Percentiles rank a stretch among this genome's conserved stretches.
phyloP scores from a whole-genome alignment of 805 yeast genomes.

The Hagleromyces aurorensis region DNA sequence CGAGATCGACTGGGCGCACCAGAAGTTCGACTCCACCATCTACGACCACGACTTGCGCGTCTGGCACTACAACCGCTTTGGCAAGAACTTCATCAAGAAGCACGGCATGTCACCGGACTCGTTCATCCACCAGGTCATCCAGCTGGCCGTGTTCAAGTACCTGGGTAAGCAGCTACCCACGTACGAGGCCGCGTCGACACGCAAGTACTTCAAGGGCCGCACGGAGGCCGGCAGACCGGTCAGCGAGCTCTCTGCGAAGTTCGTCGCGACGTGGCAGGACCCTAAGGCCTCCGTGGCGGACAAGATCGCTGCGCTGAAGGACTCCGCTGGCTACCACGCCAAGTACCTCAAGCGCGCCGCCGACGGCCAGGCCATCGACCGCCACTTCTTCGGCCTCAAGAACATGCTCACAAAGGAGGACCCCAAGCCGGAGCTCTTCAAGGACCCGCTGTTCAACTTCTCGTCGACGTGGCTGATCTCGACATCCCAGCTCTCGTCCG shows the following conservation, averaged over 20 bases:
- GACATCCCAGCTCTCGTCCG: constrained; percentile 83
- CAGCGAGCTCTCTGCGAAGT: constrained; percentile 57
- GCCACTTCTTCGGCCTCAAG: constrained; percentile 87
- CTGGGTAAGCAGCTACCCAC: constrained; percentile 80
- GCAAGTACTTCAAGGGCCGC: constrained; percentile 82
- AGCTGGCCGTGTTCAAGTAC: constrained; percentile 80
- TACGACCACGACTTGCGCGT: constrained; percentile 66
- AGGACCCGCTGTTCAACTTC: constrained; percentile 68
- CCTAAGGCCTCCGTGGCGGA: constrained; percentile 38
- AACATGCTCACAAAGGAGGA: constrained; percentile 49
- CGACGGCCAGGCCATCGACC: constrained; percentile 83
- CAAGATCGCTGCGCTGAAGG: constrained; percentile 60
- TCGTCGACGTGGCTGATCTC: constrained; percentile 81
- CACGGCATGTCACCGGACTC: constrained; percentile 91
- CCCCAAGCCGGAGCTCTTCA: constrained; percentile 55
- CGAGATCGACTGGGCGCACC: constrained; percentile 49
- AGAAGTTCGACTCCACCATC: constrained; percentile 44
- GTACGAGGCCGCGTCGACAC: constrained; percentile 92
- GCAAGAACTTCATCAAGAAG: constrained; percentile 76
- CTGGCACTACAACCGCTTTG: constrained; percentile 76
- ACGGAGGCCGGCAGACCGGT: constrained; percentile 91
- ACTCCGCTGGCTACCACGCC: constrained; percentile 69
- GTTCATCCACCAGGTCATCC: constrained; percentile 81
- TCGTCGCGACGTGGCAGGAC: constrained; percentile 69
- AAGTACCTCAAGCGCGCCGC: constrained; percentile 68